phyloP scores from a whole-genome alignment of 768 basidiomycete species.

The Sarcodon aspratus region DNA sequence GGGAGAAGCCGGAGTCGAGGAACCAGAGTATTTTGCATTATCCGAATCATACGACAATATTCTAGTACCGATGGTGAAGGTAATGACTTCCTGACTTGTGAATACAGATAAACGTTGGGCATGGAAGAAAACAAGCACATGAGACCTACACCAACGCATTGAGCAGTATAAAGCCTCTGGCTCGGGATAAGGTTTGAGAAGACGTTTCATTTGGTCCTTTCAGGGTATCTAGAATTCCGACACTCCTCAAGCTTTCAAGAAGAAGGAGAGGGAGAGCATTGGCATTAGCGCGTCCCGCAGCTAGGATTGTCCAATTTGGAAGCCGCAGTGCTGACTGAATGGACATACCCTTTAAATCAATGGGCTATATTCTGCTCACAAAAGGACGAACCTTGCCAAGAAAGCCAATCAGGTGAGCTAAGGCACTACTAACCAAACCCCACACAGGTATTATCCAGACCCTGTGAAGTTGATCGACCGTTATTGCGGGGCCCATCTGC shows the following conservation, averaged over 20 bases:
- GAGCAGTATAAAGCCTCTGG: conserved; percentile 16
- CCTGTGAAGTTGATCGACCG: conserved; percentile 7
- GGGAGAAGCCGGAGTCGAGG: too few relatives aligned
- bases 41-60: too few relatives aligned
- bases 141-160: conserved; percentile 15
- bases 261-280: conserved; percentile 19
- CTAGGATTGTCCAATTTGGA: conserved; percentile 18
- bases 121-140: background rate
- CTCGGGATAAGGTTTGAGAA: conserved; percentile 11
- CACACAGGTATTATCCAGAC: conserved; percentile 18
- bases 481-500: conserved; percentile 18
- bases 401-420: conserved; percentile 17
- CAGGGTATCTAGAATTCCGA: conserved; percentile 15
- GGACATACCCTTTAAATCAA: background rate
- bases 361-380: background rate
- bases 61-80: too few relatives aligned
- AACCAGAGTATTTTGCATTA: too few relatives aligned
- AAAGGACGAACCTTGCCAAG: conserved; percentile 2
- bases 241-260: conserved; percentile 12
- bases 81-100: too few relatives aligned
- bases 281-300: conserved; percentile 16
- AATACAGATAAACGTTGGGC: too few relatives aligned
- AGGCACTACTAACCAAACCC: conserved; percentile 14
- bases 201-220: conserved; percentile 7
- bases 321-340: conserved; percentile 8